Evolutionary conservation across 2,329 filamentous ascomycete species (phyloP), one percentile per base, ranked within the genome.

Genomic region (Dactylonectria macrodidyma): DNA sequence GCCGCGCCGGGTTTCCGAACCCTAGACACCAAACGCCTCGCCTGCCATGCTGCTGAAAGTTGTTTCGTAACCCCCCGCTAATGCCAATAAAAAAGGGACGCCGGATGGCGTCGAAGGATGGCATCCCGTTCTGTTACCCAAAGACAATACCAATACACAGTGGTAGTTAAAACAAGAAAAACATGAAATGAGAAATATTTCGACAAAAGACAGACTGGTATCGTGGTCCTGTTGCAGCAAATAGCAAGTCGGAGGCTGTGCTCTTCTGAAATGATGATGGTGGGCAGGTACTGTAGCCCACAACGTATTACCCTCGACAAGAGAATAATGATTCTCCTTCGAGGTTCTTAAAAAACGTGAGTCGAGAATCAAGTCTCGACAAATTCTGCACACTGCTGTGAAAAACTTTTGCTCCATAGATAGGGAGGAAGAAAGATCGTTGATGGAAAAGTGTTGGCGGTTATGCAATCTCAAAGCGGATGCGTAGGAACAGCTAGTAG

Each of bases 401-500:
- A 36, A 44, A 41, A 41, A 19, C 50, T 44, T 56, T 54, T 59
- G 38, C 33, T 51, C n/a, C 12, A 26, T 19, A 50, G 22, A 26
- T 19, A 50, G 22, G 34, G 12, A 62, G 47, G 36, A 57, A 50
- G 12, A 26, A 10, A 5, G 26, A 51, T 36, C 38, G 33, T 30
- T 33, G 38, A 54, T 19, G 41, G 16, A 44, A 16, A 34, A 30
- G 19, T 5, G n/a, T 38, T 58, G 12, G 14, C 6, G 5, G 36
- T 10, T 6, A 19, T 44, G n/a, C 14, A 48, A 30, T 5, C 26
- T 7, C 41, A 19, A 51, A 44, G 59, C 41, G 7, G 38, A 22
- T 24, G 64, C 33, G 46, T 26, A n/a, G 26, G 26, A 5, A 11
- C 7, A 50, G 33, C 76, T 71, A 85, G 64, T 81, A 83, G 16